These are phyloP conservation scores for Tylopilus plumbeoviolaceoides DNA, from an alignment of 768 basidiomycete species.

Conservation along the genomic window DNA sequence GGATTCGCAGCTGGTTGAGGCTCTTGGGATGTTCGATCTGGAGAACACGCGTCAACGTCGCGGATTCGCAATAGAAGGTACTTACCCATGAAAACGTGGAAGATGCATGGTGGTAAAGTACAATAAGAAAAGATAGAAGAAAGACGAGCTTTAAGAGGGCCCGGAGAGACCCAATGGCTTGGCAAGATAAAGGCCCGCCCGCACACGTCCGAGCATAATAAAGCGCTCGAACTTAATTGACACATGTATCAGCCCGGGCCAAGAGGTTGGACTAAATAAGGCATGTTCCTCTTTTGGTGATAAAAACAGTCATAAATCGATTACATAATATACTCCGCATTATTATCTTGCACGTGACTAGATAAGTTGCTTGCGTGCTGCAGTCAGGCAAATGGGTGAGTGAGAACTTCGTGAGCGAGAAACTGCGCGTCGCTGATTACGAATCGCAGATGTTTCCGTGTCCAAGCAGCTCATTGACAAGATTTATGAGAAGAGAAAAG, in stretches of 20 bases:
- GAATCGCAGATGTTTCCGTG: slow-evolving; percentile 57
- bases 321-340: too few relatives aligned
- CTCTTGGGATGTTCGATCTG: slow-evolving; percentile 2
- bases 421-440: background rate
- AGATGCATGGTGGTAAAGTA: slow-evolving; percentile 11
- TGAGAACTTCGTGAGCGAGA: background rate
- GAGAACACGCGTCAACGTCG: slow-evolving; percentile 1
- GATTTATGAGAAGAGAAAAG: slow-evolving; percentile 95
- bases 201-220: background rate
- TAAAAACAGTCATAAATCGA: too few relatives aligned
- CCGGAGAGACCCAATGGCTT: background rate
- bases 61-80: background rate
- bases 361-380: background rate
- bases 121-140: background rate
- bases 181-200: background rate
- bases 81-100: slow-evolving; percentile 8
- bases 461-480: slow-evolving; percentile 85
- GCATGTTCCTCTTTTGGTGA: too few relatives aligned
- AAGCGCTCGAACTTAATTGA: too few relatives aligned
- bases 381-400: slow-evolving; percentile 20
- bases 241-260: too few relatives aligned
- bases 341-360: slow-evolving; percentile 4
- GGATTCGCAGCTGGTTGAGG: slow-evolving; percentile 25
- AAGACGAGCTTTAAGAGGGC: background rate
- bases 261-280: too few relatives aligned